Conservation (phyloP, 2,329 filamentous ascomycete genomes). For the Ophiostoma triangulosporum region DNA sequence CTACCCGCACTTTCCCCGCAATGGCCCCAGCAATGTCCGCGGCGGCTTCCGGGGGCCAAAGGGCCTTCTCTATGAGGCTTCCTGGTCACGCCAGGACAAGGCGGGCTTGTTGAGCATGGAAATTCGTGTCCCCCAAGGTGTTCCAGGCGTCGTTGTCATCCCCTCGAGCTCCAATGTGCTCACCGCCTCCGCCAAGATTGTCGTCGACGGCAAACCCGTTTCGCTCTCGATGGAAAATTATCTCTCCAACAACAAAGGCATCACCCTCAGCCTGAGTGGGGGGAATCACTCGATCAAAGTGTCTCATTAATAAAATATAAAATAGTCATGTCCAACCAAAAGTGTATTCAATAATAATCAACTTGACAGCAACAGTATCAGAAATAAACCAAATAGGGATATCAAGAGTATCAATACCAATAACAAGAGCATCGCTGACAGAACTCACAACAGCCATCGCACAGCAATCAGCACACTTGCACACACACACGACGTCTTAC, state of each 20-base stretch:
- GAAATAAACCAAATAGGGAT: no score
- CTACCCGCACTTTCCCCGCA: slow-evolving; percentile 8
- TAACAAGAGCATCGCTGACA: no score
- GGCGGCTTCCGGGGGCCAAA: neutral
- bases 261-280: neutral
- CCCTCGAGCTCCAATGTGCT: neutral
- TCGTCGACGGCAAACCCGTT: neutral
- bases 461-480: no score
- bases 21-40: neutral
- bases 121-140: neutral
- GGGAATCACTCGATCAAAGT: neutral
- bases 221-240: neutral
- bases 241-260: neutral
- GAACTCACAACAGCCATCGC: no score
- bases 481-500: neutral
- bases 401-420: no score
- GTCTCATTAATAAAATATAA: neutral
- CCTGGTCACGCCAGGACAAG: neutral
- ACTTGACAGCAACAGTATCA: no score
- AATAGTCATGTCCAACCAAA: neutral
- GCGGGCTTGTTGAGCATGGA: neutral
- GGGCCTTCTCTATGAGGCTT: neutral
- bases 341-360: no score
- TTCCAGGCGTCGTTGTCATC: neutral
- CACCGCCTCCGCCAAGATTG: neutral